Percentiles rank a stretch among this genome's conserved stretches.
Evolutionary conservation across 768 basidiomycete genomes (phyloP).

Genomic region (Botryobasidium botryosum): DNA sequence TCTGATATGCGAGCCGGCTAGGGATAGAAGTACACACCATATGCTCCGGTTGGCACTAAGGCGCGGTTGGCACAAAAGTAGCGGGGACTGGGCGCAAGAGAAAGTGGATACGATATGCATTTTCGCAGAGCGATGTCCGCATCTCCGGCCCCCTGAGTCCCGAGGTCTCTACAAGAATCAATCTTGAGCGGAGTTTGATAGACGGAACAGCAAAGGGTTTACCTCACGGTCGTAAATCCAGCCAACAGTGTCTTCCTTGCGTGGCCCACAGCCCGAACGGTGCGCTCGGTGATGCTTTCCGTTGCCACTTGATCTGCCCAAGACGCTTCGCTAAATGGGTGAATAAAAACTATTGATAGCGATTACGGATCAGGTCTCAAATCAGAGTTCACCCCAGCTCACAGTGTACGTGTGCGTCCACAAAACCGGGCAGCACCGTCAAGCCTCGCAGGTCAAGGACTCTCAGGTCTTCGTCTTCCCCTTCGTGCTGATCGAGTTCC

Average conservation of each 20-base stretch:
- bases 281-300: slow-evolving; percentile 40
- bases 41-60: slow-evolving; percentile 42
- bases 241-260: slow-evolving; percentile 40
- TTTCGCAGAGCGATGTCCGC: slow-evolving; percentile 42
- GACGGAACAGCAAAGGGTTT: no score
- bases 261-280: slow-evolving; percentile 42
- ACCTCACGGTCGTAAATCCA: slow-evolving; percentile 49
- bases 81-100: slow-evolving; percentile 39
- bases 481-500: no score
- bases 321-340: slow-evolving; percentile 39
- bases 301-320: slow-evolving; percentile 47
- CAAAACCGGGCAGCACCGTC: slow-evolving; percentile 40
- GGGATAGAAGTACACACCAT: slow-evolving; percentile 31
- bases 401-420: slow-evolving; percentile 42
- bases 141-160: slow-evolving; percentile 50
- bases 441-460: slow-evolving; percentile 30
- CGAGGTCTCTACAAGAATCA: slow-evolving; percentile 32
- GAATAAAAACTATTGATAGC: slow-evolving; percentile 36
- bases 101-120: slow-evolving; percentile 30
- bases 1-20: no score
- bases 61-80: slow-evolving; percentile 45
- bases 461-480: no score
- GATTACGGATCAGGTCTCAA: no score
- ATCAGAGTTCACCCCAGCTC: no score
- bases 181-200: no score